Conservation (phyloP, 179 eudicot species). For the Camellia oleifera region DNA sequence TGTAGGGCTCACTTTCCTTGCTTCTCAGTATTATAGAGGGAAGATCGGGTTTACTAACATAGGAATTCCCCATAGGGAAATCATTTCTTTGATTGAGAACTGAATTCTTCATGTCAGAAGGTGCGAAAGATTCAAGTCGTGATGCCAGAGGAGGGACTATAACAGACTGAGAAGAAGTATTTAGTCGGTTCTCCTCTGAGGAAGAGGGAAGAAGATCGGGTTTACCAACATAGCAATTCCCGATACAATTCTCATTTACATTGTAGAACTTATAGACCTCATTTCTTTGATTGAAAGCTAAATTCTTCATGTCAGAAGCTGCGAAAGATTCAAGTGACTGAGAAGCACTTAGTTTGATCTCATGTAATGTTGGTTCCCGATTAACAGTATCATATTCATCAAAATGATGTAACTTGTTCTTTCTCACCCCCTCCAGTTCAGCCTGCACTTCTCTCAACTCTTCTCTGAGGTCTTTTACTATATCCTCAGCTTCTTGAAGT, state of each 20-base stretch:
- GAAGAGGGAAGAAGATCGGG: slow-evolving; percentile 36
- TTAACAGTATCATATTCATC: slow-evolving; percentile 15
- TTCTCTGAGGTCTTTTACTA: slow-evolving; percentile 62
- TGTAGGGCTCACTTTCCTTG: slow-evolving; percentile 41
- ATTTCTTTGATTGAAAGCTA: slow-evolving; percentile 8
- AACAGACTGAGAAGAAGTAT: too few species aligned
- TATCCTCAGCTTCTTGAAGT: slow-evolving; percentile 83
- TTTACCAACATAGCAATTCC: not conserved
- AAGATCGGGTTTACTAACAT: slow-evolving; percentile 25
- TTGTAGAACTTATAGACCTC: not conserved
- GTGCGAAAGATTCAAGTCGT: too few species aligned
- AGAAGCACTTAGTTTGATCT: slow-evolving; percentile 8
- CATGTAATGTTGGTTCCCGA: slow-evolving; percentile 11
- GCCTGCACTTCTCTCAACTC: slow-evolving; percentile 47
- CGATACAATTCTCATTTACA: slow-evolving; percentile 3
- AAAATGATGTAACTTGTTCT: slow-evolving; percentile 11
- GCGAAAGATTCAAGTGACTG: slow-evolving; percentile 1
- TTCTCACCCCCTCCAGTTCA: slow-evolving; percentile 36
- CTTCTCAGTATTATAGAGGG: slow-evolving; percentile 48
- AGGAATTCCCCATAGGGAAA: not conserved
- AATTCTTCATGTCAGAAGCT: slow-evolving; percentile 14
- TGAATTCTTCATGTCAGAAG: too few species aligned
- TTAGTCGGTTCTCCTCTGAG: too few species aligned
- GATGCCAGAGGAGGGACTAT: too few species aligned
- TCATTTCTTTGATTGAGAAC: too few species aligned